Evolutionary conservation across 306 rosid genomes (phyloP), one percentile per base, ranked within the genome.

Genomic region (Gleditsia sinensis): DNA sequence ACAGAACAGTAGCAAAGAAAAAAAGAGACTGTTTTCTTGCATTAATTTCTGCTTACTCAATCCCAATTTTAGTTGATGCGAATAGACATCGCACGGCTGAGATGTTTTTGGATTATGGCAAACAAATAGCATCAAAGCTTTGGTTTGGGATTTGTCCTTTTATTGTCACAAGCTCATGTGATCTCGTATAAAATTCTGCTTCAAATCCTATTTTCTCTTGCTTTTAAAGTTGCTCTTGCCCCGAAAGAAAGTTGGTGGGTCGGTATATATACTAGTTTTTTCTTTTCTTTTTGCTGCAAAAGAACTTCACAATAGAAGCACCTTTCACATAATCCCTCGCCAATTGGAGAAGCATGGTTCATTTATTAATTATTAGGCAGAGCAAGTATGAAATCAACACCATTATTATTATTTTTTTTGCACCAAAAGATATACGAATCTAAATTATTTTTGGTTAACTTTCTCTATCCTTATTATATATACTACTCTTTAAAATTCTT

Each of bases 71-170:
- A n/a, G 50, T 34, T 53, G 54, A 71, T 36, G 61, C 45, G 63
- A 77, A 33, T 51, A 8, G 14, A 72, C 51, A 36, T 14, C 34
- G 62, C 57, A 68, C 39, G 53, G 40, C 42, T 72, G 66, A 74
- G 27, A 50, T 59, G 77, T 67, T 13, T 39, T 37, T 48, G 69
- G 75, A 64, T 55, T 46, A 56, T 78, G 77, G 77, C 80, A 65
- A 78, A 68, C 80, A 78, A 66, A 48, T 58, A 53, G 61, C 32
- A 68, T 54, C 76, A 54, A 67, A 25, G 30, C 45, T 61, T 27
- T 19, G 53, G 55, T 39, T 27, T 58, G 39, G 55, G 16, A 69
- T 46, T 42, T 46, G 71, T 32, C 64, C 20, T 0, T 62, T 43
- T 7, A 4, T 68, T n/a, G 45, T 74, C 10, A 45, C 36, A 16